Evolutionary conservation across 2,329 filamentous ascomycete genomes (phyloP), one percentile per base, ranked within the genome.

Genomic region (Botrytis fabae): DNA sequence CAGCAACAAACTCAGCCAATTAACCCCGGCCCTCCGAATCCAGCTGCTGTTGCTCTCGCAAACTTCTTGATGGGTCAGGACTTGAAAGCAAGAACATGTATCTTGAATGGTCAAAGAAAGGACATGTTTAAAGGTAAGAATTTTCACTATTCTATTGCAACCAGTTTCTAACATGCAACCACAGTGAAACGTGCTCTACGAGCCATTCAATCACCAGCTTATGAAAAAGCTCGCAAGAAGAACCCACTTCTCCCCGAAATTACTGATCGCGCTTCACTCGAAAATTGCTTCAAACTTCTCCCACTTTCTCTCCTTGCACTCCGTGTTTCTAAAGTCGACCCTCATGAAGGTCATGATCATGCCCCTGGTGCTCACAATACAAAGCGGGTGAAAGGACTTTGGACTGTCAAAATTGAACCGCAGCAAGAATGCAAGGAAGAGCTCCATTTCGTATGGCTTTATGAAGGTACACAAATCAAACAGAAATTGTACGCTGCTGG

Each of bases 361-460:
- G 85, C 83, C 28, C 84, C 81, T 38, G 82, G 82, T 82, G 87
- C 82, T 78, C 93, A 94, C 85, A 91, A 91, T 79, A 88, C 90
- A 76, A 98, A 98, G 87, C 91, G 94, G 70, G 88, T 96, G 81
- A 99, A 99, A 87, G 96, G 96, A 40, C 89, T 96, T 44, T 99
- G 96, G 96, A 97, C 91, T 5, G 96, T 99, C 75, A 92, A 91
- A 81, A 95, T 99, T 78, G 95, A 98, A 83, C 94, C 95, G 79
- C 95, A 99, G 83, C 96, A 99, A 83, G 95, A 98, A 80, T 92
- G 91, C 73, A 85, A 85, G 66, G 93, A 96, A 73, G 93, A 95
- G 57, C 90, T 96, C 87, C 95, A 99, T 86, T 99, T 98, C 81
- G 92, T 95, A 74, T 99, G 95, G 94, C 86, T 99, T 71, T 98